A percentile compares a stretch with the other conserved stretches of the same genome.
Evolutionary conservation across 1,284 basidiomycete species (phyloP).

Genomic region (Moniliella sp.): DNA sequence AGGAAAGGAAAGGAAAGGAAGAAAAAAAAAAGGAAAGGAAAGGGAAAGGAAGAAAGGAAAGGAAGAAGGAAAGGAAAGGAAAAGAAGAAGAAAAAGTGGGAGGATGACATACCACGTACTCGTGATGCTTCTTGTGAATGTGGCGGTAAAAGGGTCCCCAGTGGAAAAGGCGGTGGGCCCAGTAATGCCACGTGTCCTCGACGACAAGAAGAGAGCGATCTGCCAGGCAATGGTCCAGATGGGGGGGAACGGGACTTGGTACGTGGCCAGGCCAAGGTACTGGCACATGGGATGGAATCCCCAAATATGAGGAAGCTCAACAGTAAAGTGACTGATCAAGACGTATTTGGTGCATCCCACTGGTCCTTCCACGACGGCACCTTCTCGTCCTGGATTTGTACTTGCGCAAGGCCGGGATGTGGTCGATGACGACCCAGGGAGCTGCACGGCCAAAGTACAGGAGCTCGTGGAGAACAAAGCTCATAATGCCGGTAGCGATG

Average conservation of each 20-base stretch:
- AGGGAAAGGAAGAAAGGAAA: no score
- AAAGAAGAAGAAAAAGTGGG: no score
- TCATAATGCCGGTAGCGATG: conserved; percentile 78
- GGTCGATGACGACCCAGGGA: conserved; percentile 86
- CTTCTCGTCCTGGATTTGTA: conserved; percentile 76
- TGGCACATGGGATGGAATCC: conserved; percentile 85
- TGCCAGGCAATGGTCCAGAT: conserved; percentile 42
- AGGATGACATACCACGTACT: conserved; percentile 47
- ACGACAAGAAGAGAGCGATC: conserved; percentile 79
- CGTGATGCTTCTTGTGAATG: conserved; percentile 84
- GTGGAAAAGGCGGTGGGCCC: conserved; percentile 74
- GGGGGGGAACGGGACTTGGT: conserved; percentile 68
- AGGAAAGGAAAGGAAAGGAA: no score
- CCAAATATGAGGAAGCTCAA: conserved; percentile 89
- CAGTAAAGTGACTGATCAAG: conserved; percentile 79
- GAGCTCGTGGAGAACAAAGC: conserved; percentile 69
- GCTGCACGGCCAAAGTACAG: conserved; percentile 89
- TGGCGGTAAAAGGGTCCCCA: conserved; percentile 75
- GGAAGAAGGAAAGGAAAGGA: no score
- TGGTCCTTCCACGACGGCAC: conserved; percentile 59
- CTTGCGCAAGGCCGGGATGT: conserved; percentile 70
- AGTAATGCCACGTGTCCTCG: conserved; percentile 63
- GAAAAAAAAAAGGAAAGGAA: no score
- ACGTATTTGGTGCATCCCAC: conserved; percentile 93
- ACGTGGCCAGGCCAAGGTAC: conserved; percentile 67